A percentile compares a stretch with the other conserved stretches of the same genome.
phyloP scores from a whole-genome alignment of 345 rosid genomes.

The Turnera subulata region DNA sequence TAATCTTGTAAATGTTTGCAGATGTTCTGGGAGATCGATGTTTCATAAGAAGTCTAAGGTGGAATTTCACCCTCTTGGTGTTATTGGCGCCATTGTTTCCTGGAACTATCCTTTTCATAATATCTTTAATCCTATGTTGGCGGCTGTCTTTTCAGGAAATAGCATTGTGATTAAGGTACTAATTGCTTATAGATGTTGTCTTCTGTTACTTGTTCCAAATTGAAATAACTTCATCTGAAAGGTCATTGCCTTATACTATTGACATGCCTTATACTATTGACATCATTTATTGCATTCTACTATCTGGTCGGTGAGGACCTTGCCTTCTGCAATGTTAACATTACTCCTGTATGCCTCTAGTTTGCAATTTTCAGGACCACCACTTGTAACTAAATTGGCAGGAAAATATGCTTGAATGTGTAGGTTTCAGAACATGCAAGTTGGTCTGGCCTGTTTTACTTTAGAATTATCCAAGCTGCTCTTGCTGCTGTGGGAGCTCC shows the following conservation, averaged over 20 bases:
- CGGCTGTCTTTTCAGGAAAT: conserved; percentile 95
- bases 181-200: not conserved
- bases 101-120: conserved; percentile 99
- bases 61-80: conserved; percentile 93
- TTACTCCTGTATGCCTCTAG: not conserved
- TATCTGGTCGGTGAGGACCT: no score
- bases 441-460: conserved; percentile 96
- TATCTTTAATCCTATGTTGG: conserved; percentile 95
- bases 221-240: conserved; percentile 8
- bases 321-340: no score
- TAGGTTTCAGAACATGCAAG: conserved; percentile 95
- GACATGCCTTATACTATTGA: not conserved
- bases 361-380: not conserved
- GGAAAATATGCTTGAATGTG: conserved; percentile 21
- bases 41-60: conserved; percentile 84
- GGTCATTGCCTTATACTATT: no score
- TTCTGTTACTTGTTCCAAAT: not conserved
- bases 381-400: conserved; percentile 13
- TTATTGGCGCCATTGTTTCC: conserved; percentile 93
- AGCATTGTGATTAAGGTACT: conserved; percentile 85
- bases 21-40: conserved; percentile 97
- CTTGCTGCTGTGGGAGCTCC: conserved; percentile 98
- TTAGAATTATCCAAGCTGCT: conserved; percentile 88
- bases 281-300: conserved; percentile 4
- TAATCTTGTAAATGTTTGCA: conserved; percentile 22